Evolutionary conservation across 139 green algal species (phyloP).

Genomic region (Chlorella ohadii): DNA sequence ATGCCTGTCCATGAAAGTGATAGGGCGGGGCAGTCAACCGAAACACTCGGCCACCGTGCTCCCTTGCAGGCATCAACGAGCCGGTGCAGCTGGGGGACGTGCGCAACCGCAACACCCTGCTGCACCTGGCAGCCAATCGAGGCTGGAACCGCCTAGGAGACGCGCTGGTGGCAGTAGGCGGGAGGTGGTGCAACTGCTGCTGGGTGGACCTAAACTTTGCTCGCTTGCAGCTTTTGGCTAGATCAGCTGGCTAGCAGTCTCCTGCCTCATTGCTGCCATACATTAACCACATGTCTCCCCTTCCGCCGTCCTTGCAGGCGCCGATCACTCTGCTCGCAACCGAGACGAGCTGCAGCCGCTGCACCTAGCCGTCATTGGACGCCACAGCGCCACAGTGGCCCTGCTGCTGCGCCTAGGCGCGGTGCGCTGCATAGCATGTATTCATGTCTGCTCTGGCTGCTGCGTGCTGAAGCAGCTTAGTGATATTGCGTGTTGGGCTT

Average conservation of each 20-base stretch:
- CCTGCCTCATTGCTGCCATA: neutral
- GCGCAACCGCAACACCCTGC: conserved; percentile 7
- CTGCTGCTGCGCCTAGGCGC: conserved; percentile 28
- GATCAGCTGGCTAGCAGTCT: too few species aligned
- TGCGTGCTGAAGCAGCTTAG: too few species aligned
- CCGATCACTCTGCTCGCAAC: neutral
- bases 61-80: neutral
- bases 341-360: conserved; percentile 31
- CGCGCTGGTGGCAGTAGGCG: conserved; percentile 13
- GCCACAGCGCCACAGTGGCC: neutral
- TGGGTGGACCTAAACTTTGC: too few species aligned
- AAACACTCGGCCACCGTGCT: too few species aligned
- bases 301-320: neutral
- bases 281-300: too few species aligned
- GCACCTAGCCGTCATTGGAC: conserved; percentile 18
- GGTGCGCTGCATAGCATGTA: too few species aligned
- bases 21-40: too few species aligned
- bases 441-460: too few species aligned
- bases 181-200: too few species aligned
- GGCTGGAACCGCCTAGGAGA: conserved; percentile 18
- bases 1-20: too few species aligned
- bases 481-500: too few species aligned
- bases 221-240: too few species aligned
- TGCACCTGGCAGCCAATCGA: conserved; percentile 20
- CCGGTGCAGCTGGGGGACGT: conserved; percentile 2